Conservation (phyloP, 2,329 filamentous ascomycete genomes). For the Dothideomycetes sp. region DNA sequence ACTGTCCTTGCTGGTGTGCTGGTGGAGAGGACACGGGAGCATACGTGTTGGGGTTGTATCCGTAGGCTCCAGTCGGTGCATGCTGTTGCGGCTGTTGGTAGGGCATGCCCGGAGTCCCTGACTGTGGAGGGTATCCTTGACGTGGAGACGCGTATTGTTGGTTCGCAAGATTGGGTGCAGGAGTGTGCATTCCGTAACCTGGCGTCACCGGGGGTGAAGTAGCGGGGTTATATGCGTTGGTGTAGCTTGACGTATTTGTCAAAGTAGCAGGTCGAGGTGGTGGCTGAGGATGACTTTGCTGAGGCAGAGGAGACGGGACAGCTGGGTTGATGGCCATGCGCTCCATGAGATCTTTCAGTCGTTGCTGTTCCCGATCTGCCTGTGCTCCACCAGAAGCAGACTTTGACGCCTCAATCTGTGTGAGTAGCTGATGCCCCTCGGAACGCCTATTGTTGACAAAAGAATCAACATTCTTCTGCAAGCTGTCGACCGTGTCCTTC, state of each 20-base stretch:
- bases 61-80: neutral
- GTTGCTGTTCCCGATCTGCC: constrained; percentile 76
- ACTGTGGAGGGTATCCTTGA: neutral
- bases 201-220: constrained; percentile 36
- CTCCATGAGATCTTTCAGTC: constrained; percentile 84
- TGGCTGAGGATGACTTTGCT: constrained; percentile 24
- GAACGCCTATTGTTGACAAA: constrained; percentile 91
- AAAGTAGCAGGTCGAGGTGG: constrained; percentile 30
- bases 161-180: constrained; percentile 13
- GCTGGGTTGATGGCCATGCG: constrained; percentile 71
- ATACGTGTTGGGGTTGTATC: constrained; percentile 38
- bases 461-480: constrained; percentile 90
- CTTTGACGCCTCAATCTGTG: constrained; percentile 74
- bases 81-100: constrained; percentile 2
- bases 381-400: constrained; percentile 40
- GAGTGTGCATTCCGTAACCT: constrained; percentile 27
- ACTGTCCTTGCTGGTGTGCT: constrained; percentile 43
- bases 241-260: constrained; percentile 30
- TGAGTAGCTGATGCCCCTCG: constrained; percentile 81
- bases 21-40: constrained; percentile 36
- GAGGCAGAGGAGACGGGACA: constrained; percentile 23
- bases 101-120: too few relatives aligned
- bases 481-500: constrained; percentile 83
- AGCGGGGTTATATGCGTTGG: constrained; percentile 39
- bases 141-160: constrained; percentile 5